Conservation (phyloP, 768 basidiomycete genomes). For the Termitomyces titanicus region DNA sequence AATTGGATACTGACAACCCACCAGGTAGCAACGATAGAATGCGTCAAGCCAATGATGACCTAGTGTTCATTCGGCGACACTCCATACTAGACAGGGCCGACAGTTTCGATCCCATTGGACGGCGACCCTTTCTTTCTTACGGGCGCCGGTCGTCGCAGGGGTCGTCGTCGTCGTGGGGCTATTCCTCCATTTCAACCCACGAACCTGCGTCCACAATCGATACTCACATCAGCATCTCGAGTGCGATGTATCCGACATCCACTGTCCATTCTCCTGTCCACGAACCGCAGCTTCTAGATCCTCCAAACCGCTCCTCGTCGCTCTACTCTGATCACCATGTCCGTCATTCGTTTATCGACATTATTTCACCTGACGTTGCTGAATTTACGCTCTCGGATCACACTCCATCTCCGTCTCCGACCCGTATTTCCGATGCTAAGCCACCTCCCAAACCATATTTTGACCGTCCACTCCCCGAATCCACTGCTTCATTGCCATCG, state of each 20-base stretch:
- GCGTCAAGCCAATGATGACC: conserved; percentile 10
- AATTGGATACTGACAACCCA: neutral
- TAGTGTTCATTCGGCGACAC: conserved; percentile 19
- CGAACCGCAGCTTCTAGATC: conserved; percentile 22
- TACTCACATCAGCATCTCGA: conserved; percentile 39
- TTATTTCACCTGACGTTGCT: conserved; percentile 23
- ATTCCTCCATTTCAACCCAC: conserved; percentile 23
- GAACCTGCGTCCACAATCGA: conserved; percentile 33
- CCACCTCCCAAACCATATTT: conserved; percentile 40
- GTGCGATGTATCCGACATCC: conserved; percentile 35
- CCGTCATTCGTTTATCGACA: conserved; percentile 32
- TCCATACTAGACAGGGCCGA: conserved; percentile 1
- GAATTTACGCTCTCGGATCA: conserved; percentile 16
- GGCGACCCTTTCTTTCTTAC: conserved; percentile 32
- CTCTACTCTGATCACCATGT: conserved; percentile 6
- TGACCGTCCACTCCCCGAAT: conserved; percentile 26
- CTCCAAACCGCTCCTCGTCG: conserved; percentile 12
- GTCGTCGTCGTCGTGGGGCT: conserved; percentile 20
- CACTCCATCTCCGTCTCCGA: conserved; percentile 18
- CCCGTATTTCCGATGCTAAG: conserved; percentile 3
- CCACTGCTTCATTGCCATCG: conserved; percentile 52
- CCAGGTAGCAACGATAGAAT: conserved; percentile 10
- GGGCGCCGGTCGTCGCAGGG: conserved; percentile 15
- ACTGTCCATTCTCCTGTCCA: conserved; percentile 23
- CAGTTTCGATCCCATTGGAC: conserved; percentile 13